Evolutionary conservation across 768 basidiomycete species (phyloP).

Genomic region (Termitomyces sp.): DNA sequence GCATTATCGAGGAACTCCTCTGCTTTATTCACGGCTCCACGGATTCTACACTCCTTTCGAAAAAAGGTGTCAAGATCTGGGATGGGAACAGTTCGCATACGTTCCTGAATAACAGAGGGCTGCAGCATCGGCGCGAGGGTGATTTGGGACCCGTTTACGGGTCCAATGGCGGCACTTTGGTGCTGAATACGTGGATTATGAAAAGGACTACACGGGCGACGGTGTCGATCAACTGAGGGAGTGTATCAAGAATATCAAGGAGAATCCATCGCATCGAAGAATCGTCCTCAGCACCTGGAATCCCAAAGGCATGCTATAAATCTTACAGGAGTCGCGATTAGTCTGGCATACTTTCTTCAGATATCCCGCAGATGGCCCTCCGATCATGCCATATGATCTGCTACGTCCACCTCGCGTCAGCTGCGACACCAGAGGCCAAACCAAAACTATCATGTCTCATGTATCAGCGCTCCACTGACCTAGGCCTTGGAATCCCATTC

Average conservation of each 20-base stretch:
- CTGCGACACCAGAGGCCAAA: conserved; percentile 42
- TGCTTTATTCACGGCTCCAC: conserved; percentile 92
- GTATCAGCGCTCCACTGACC: conserved; percentile 97
- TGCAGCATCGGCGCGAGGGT: conserved; percentile 82
- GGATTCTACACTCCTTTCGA: conserved; percentile 70
- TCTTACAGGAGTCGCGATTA: background rate
- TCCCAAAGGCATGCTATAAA: conserved; percentile 71
- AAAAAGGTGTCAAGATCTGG: conserved; percentile 94
- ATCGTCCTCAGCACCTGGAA: conserved; percentile 99
- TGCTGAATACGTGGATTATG: conserved; percentile 73
- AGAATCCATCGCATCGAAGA: conserved; percentile 88
- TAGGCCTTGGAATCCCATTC: conserved; percentile 97
- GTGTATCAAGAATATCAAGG: conserved; percentile 87
- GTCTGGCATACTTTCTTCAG: conserved; percentile 34
- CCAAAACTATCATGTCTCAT: conserved; percentile 89
- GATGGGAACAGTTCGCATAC: conserved; percentile 91
- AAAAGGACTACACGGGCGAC: conserved; percentile 71
- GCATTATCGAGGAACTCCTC: conserved; percentile 89
- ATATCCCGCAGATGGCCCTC: conserved; percentile 91
- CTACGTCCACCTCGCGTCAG: conserved; percentile 84
- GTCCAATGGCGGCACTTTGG: conserved; percentile 96
- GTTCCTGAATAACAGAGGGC: conserved; percentile 81
- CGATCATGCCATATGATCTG: conserved; percentile 99
- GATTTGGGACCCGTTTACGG: conserved; percentile 97
- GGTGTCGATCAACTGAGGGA: conserved; percentile 92